Evolutionary conservation across 805 yeast genomes (phyloP), one percentile per base, ranked within the genome.

Genomic region (Grigorovia humatica): DNA sequence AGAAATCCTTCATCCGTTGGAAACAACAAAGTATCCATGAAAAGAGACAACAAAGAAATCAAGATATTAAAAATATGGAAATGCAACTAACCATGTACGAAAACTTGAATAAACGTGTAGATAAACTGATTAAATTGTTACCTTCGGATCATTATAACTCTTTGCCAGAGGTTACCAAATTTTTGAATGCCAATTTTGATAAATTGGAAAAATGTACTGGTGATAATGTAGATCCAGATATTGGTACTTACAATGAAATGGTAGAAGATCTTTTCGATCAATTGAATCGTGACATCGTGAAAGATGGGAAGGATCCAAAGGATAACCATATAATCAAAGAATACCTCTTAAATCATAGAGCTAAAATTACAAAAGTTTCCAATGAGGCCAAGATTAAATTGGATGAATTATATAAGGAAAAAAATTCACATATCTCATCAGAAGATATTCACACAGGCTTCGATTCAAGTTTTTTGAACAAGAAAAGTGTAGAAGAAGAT

Each of bases 11-110:
- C 59, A 88, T 93, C 60, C 80, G 82, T 54, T 91, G 98, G 99
- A 91, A 88, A 65, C 99, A 93, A 70, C 85, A 96, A 62, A 96
- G 90, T 59, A 93, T 93, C 57, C 99, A 93, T 66, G 96, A 91
- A 64, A 85, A 89, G 69, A 81, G 99, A 55, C 78, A 75, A 43
- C 87, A 87, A 64, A 74, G 95, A 63, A 84, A 85, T 61, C 77
- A 79, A 45, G 90, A 91, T 60, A 85, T 89, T 64, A 80, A 78
- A 55, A 81, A 85, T 35, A 74, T 90, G 48, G 81, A 83, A 55
- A 77, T 86, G 20, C 96, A 90, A 66, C 73, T 79, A 57, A 83
- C 83, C 51, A 89, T 90, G 89, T 91, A 91, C 65, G 73, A 73
- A 18, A 82, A 82, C 55, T 73, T 91, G 58, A 82, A 88, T 63